Conservation (phyloP, 306 rosid species). For the Prunus kanzakura region DNA sequence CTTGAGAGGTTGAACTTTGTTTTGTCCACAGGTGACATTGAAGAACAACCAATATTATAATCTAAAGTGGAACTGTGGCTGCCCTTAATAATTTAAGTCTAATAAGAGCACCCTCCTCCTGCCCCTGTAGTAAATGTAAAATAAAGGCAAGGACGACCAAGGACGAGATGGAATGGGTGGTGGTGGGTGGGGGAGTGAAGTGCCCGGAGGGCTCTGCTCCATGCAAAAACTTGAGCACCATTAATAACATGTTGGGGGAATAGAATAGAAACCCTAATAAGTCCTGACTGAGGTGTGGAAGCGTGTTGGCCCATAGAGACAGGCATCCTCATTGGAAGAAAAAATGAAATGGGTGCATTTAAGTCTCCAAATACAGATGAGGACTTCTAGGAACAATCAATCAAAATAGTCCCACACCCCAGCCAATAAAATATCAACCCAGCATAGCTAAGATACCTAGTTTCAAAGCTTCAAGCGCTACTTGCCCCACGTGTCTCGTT, state of each 20-base stretch:
- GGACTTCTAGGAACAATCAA: constrained; percentile 74
- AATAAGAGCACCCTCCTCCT: not conserved
- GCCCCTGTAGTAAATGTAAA: no score
- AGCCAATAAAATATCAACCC: not conserved
- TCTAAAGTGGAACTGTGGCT: not conserved
- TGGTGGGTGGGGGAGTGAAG: not conserved
- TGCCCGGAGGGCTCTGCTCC: not conserved
- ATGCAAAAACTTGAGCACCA: constrained; percentile 10
- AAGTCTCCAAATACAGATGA: constrained; percentile 46
- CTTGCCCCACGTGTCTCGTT: constrained; percentile 13
- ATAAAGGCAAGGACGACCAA: no score
- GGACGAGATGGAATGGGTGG: no score
- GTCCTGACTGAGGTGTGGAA: constrained; percentile 32
- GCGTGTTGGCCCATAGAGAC: constrained; percentile 46
- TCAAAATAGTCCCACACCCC: constrained; percentile 26
- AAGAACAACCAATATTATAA: not conserved
- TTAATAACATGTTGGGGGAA: constrained; percentile 24
- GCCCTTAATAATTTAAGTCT: not conserved
- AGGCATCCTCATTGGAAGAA: constrained; percentile 40
- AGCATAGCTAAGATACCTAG: not conserved
- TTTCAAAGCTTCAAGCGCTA: not conserved
- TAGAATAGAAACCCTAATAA: constrained; percentile 21
- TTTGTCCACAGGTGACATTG: constrained; percentile 37
- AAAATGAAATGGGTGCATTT: constrained; percentile 34
- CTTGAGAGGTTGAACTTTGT: constrained; percentile 40